Conservation (phyloP, 352 stramenopile genomes). For the Phytophthora pisi region DNA sequence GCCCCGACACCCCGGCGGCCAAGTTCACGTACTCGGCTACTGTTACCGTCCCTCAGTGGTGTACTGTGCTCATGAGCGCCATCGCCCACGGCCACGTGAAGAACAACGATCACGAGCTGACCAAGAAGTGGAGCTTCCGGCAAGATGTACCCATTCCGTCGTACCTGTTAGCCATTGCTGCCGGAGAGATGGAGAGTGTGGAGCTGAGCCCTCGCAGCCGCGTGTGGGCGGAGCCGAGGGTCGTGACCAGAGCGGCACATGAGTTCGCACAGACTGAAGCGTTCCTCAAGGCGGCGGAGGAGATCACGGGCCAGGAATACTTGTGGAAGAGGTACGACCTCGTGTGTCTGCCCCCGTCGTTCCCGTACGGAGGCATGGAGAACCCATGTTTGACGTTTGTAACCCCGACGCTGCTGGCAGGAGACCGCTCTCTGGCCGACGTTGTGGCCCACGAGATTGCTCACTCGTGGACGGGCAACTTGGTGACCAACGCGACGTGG, state of each 20-base stretch:
- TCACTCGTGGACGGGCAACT: constrained; percentile 96
- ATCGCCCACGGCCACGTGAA: constrained; percentile 41
- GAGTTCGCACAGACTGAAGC: constrained; percentile 96
- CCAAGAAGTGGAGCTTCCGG: constrained; percentile 64
- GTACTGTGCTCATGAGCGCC: constrained; percentile 93
- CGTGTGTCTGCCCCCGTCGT: constrained; percentile 94
- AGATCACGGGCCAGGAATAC: constrained; percentile 92
- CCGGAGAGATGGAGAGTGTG: constrained; percentile 86
- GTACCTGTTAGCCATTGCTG: constrained; percentile 94
- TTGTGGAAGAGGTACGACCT: constrained; percentile 97
- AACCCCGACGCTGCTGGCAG: constrained; percentile 94
- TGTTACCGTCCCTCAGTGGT: constrained; percentile 92
- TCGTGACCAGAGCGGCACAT: constrained; percentile 91
- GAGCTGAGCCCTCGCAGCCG: constrained; percentile 86
- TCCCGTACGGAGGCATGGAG: constrained; percentile 85
- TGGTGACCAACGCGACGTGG: constrained; percentile 96
- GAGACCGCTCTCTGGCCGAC: constrained; percentile 93
- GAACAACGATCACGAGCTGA: constrained; percentile 23
- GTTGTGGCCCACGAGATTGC: constrained; percentile 98
- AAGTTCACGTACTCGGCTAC: constrained; percentile 95
- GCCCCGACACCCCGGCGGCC: constrained; percentile 91
- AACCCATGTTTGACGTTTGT: constrained; percentile 94
- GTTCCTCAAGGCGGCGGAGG: constrained; percentile 93
- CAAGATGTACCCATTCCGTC: constrained; percentile 93
- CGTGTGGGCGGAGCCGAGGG: constrained; percentile 93